These are phyloP conservation scores for Bjerkandera adusta DNA, from an alignment of 1,284 basidiomycete species.

Conservation along the genomic window DNA sequence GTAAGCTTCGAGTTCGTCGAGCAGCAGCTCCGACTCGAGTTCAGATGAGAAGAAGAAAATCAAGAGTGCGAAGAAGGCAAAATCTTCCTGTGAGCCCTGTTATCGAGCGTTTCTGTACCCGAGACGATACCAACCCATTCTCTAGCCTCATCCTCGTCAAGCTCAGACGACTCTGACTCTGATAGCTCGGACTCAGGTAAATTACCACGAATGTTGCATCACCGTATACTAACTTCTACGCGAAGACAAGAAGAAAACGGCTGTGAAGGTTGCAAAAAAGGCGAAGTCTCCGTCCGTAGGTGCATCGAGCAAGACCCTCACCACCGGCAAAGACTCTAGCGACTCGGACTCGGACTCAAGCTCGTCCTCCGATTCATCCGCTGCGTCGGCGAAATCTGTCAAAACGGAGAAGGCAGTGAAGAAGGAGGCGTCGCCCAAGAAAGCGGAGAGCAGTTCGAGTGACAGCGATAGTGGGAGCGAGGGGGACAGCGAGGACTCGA, in stretches of 20 bases:
- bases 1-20: constrained; percentile 12
- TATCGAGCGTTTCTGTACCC: no score
- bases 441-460: constrained; percentile 7
- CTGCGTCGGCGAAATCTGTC: constrained; percentile 1
- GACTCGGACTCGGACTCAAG: constrained; percentile 13
- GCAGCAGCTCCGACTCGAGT: constrained; percentile 14
- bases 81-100: no score
- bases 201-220: not conserved
- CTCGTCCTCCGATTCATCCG: constrained; percentile 4
- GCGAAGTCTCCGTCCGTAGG: constrained; percentile 8
- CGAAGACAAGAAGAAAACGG: constrained; percentile 12
- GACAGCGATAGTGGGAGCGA: constrained; percentile 4
- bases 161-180: constrained; percentile 8
- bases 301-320: constrained; percentile 16
- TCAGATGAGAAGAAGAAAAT: constrained; percentile 10
- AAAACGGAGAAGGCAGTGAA: not conserved
- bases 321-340: constrained; percentile 10
- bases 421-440: constrained; percentile 6
- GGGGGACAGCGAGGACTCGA: constrained; percentile 7
- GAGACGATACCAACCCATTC: no score
- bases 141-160: constrained; percentile 14
- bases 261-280: constrained; percentile 7
- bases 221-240: not conserved
- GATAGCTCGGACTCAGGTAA: constrained; percentile 9
- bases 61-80: constrained; percentile 1